Percentiles rank a stretch among this genome's conserved stretches.
Conservation (phyloP, 2,329 filamentous ascomycete genomes). For the Aspergillus thermomutatus region DNA sequence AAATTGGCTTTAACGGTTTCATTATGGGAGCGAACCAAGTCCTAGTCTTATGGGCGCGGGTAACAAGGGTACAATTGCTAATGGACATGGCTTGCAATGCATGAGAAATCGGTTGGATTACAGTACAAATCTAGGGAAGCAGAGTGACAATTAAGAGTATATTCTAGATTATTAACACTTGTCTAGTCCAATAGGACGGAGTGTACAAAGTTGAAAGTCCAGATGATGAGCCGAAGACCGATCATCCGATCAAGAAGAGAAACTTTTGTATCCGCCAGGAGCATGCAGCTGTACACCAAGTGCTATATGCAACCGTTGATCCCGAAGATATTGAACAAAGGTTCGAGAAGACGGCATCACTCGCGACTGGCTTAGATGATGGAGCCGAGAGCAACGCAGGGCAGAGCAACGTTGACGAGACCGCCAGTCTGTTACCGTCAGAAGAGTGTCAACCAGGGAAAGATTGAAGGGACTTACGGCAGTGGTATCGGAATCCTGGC, state of each 20-base stretch:
- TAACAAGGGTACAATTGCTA: too few species aligned
- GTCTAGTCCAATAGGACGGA: neutral
- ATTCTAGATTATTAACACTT: neutral
- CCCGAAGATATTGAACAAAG: neutral
- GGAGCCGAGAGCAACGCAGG: constrained; percentile 6
- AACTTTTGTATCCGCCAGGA: neutral
- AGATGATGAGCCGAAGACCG: neutral
- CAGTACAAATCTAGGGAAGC: neutral
- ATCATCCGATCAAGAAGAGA: constrained; percentile 1
- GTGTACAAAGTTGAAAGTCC: neutral
- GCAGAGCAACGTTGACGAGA: constrained; percentile 2
- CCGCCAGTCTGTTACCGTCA: neutral
- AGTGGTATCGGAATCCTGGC: neutral
- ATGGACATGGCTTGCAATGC: neutral
- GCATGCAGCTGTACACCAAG: constrained; percentile 1
- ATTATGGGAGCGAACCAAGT: too few species aligned
- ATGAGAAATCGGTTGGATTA: too few species aligned
- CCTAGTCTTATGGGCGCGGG: too few species aligned
- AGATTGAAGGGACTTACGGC: neutral
- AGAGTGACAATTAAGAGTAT: neutral
- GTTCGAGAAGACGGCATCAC: neutral
- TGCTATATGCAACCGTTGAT: neutral
- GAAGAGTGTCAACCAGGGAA: neutral
- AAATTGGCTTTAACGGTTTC: neutral
- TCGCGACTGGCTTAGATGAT: neutral